phyloP scores from a whole-genome alignment of 805 yeast genomes.

The Lipomyces yamadae region DNA sequence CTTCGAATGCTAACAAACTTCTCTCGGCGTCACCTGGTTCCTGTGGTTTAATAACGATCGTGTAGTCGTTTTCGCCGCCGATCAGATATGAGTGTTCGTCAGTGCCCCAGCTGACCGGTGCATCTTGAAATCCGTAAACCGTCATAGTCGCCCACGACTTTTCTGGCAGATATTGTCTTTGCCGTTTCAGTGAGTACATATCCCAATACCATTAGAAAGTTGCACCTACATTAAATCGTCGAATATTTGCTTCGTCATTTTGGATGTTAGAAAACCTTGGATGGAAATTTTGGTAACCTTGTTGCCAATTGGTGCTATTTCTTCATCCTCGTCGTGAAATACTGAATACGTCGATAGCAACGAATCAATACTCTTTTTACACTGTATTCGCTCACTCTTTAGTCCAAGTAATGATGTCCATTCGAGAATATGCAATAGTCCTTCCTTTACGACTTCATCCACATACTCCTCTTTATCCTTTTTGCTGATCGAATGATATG shows the following conservation, averaged over 20 bases:
- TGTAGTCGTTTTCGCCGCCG: conserved; percentile 32
- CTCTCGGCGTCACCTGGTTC: background rate
- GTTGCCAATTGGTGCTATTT: background rate
- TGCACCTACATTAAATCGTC: conserved; percentile 20
- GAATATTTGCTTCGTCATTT: conserved; percentile 11
- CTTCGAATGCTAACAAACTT: conserved; percentile 17
- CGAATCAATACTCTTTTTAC: conserved; percentile 12
- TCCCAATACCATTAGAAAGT: background rate
- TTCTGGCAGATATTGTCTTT: conserved; percentile 11
- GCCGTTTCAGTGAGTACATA: background rate
- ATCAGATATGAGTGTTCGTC: conserved; percentile 30
- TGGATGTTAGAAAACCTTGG: conserved; percentile 24
- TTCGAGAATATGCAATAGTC: conserved; percentile 27
- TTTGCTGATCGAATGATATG: background rate
- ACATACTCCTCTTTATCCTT: conserved; percentile 1
- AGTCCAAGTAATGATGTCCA: conserved; percentile 29
- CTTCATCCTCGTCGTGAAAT: conserved; percentile 17
- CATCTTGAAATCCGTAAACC: conserved; percentile 36
- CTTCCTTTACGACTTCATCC: conserved; percentile 21
- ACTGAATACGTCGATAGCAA: conserved; percentile 31
- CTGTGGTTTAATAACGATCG: conserved; percentile 19
- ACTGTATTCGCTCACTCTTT: conserved; percentile 15
- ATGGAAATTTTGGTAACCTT: conserved; percentile 15
- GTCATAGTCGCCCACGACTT: conserved; percentile 25
- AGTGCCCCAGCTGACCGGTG: conserved; percentile 36